These are phyloP conservation scores for Kwoniella sp. DNA, from an alignment of 768 basidiomycete species.

Conservation along the genomic window DNA sequence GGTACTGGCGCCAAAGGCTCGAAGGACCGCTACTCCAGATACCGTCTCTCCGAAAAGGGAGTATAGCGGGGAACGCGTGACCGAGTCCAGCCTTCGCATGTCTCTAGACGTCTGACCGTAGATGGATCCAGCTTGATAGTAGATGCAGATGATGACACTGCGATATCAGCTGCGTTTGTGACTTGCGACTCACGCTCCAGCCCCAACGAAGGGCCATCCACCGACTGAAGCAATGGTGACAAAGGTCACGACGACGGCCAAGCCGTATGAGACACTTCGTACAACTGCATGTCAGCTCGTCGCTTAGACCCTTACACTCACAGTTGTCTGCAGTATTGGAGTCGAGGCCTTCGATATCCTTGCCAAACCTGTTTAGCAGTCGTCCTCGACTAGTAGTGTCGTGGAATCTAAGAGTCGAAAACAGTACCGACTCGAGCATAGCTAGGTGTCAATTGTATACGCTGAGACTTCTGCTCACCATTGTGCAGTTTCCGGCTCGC, in stretches of 20 bases:
- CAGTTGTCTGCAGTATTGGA: conserved; percentile 79
- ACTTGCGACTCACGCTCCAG: conserved; percentile 47
- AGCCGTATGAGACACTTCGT: conserved; percentile 64
- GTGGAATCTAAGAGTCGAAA: conserved; percentile 86
- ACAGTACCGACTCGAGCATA: conserved; percentile 73
- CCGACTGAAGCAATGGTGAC: conserved; percentile 73
- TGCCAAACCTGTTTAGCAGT: conserved; percentile 52
- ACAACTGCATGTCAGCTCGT: conserved; percentile 20
- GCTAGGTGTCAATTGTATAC: conserved; percentile 45
- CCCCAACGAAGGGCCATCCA: conserved; percentile 67
- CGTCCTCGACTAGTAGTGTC: conserved; percentile 85
- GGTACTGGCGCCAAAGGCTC: conserved; percentile 73
- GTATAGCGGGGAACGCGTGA: conserved; percentile 57
- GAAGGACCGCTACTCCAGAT: conserved; percentile 57
- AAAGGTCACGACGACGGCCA: conserved; percentile 69
- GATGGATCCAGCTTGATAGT: conserved; percentile 54
- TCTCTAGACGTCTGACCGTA: conserved; percentile 77
- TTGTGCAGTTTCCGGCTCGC: conserved; percentile 75
- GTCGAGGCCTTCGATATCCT: conserved; percentile 85
- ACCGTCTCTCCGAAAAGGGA: conserved; percentile 59
- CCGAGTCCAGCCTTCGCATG: conserved; percentile 52
- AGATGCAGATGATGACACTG: conserved; percentile 37
- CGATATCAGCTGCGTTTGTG: neutral
- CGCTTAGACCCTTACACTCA: conserved; percentile 40
- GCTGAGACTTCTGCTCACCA: conserved; percentile 49